Conservation (phyloP, 495 filamentous ascomycete species). For the Lasiosphaeris hirsuta region DNA sequence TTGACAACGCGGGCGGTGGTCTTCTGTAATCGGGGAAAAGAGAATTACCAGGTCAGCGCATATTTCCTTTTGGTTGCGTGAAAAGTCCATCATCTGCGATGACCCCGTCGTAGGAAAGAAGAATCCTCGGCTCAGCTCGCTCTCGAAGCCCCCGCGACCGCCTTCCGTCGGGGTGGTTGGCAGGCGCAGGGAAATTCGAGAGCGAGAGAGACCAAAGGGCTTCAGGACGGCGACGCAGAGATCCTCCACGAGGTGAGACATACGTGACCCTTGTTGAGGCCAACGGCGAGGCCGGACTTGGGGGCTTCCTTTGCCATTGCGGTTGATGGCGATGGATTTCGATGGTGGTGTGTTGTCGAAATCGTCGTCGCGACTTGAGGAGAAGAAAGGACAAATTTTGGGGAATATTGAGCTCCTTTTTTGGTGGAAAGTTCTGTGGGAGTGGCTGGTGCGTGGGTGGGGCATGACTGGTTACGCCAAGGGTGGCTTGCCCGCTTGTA, state of each 20-base stretch:
- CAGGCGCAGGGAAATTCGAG: neutral
- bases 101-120: constrained; percentile 9
- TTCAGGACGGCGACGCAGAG: constrained; percentile 44
- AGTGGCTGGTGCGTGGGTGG: constrained; percentile 14
- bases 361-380: constrained; percentile 25
- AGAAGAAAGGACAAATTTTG: constrained; percentile 9
- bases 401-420: constrained; percentile 8
- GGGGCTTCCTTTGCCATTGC: constrained; percentile 40
- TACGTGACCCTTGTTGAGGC: constrained; percentile 90
- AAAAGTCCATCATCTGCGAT: constrained; percentile 29
- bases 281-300: constrained; percentile 72
- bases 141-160: neutral
- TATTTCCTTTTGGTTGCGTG: constrained; percentile 13
- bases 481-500: neutral
- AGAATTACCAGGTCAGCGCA: constrained; percentile 40
- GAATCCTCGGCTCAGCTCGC: neutral
- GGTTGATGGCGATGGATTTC: constrained; percentile 11
- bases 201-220: neutral
- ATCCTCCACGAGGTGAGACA: constrained; percentile 63
- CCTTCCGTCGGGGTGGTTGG: neutral
- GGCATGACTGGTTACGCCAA: neutral
- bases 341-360: constrained; percentile 22
- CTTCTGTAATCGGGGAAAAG: constrained; percentile 62
- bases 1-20: constrained; percentile 83
- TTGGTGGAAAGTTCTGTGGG: constrained; percentile 22